phyloP scores from a whole-genome alignment of 176 grass and related monocot genomes.

The Aegilops speltoides region DNA sequence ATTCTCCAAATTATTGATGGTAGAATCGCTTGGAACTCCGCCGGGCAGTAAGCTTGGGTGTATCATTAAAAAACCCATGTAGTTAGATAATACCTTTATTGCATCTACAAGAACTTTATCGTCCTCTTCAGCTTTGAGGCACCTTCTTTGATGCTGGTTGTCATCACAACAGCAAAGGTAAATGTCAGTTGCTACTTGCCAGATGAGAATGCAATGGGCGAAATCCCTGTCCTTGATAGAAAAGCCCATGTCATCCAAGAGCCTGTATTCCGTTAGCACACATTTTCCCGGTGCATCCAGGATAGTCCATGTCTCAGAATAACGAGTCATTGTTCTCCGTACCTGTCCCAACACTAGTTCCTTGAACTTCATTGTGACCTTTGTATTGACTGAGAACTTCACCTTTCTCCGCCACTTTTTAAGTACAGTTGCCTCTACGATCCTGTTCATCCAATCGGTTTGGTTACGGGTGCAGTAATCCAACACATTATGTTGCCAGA shows the following conservation, averaged over 20 bases:
- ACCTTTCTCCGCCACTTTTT: not conserved
- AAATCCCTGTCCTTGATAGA: too few species aligned
- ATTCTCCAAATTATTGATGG: too few species aligned
- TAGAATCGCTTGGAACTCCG: not conserved
- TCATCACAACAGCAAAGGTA: not conserved
- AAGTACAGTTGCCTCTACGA: not conserved
- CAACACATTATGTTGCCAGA: too few species aligned
- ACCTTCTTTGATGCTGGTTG: not conserved
- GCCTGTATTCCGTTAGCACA: not conserved
- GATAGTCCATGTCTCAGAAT: not conserved
- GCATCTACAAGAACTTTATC: not conserved
- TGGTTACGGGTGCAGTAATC: too few species aligned
- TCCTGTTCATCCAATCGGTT: too few species aligned
- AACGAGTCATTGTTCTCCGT: not conserved
- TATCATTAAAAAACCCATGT: not conserved
- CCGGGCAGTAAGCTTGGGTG: not conserved
- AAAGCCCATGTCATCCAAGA: not conserved
- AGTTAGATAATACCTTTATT: not conserved
- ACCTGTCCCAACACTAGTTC: not conserved
- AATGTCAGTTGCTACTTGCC: not conserved
- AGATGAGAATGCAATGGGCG: too few species aligned
- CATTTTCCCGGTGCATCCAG: not conserved
- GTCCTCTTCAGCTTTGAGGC: not conserved
- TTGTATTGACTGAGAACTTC: not conserved
- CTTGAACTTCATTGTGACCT: not conserved